Evolutionary conservation across 495 filamentous ascomycete species (phyloP).

Genomic region (Barbatosphaeria neglecta): DNA sequence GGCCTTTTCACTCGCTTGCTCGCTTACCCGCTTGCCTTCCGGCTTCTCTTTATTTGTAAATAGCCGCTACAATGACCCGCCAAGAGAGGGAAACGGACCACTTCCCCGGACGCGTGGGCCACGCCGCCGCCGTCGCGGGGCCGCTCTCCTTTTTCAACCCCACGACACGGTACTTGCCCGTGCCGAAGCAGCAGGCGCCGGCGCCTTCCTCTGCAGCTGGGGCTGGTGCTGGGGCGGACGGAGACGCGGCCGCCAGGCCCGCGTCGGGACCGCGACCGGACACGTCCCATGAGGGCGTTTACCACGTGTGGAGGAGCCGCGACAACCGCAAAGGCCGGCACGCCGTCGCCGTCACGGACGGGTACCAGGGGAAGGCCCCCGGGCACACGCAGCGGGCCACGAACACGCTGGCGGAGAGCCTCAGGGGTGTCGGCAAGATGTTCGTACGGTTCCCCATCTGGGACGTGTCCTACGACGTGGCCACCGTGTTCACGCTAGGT

Average conservation of each 20-base stretch:
- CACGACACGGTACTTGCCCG: conserved; percentile 9
- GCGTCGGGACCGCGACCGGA: background rate
- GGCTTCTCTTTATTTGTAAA: background rate
- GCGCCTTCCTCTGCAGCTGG: background rate
- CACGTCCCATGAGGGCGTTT: conserved; percentile 2
- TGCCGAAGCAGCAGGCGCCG: background rate
- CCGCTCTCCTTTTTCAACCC: conserved; percentile 14
- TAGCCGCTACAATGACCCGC: background rate
- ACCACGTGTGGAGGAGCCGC: conserved; percentile 40
- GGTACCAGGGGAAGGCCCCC: conserved; percentile 10
- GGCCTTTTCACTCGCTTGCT: no score
- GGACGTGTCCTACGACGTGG: conserved; percentile 61
- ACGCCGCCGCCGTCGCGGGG: conserved; percentile 2
- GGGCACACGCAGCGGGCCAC: conserved; percentile 33
- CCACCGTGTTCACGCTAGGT: conserved; percentile 51
- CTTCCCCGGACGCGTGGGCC: background rate
- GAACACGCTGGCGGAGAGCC: conserved; percentile 22
- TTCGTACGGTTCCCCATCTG: conserved; percentile 46
- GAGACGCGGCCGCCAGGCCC: background rate
- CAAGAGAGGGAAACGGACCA: background rate
- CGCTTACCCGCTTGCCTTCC: background rate
- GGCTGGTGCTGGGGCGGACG: background rate
- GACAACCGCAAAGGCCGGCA: conserved; percentile 63
- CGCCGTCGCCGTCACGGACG: conserved; percentile 35
- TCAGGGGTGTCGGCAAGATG: conserved; percentile 43